Evolutionary conservation across 2,329 filamentous ascomycete species (phyloP), one percentile per base, ranked within the genome.

Genomic region (Chaetomiaceae sp.): DNA sequence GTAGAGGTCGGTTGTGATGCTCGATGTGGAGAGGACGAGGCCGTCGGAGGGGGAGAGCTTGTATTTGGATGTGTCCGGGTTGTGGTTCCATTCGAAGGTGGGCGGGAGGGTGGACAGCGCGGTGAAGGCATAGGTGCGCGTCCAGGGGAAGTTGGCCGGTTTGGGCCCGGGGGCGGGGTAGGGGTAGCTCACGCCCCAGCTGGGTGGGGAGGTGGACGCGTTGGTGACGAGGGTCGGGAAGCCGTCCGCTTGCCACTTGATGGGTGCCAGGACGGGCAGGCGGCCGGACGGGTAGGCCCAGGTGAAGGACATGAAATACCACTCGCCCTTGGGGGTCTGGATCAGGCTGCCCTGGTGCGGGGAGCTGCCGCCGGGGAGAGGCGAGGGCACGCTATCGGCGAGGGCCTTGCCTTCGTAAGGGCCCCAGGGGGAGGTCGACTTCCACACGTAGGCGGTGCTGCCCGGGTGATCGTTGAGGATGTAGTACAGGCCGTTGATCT

Each of bases 301-400:
- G 13, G 46, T 43, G 40, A 49, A 43, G 31, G 46, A 49, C 39
- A 49, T 49, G 30, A 49, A 49, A 17, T 49, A 48, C 46, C 46
- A 48, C n/a, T 42, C 38, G 20, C 46, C 46, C 16, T 19, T 13
- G 10, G 38, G 10, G 20, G 46, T 31, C 8, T 39, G 19, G 27
- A 50, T 20, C 34, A 50, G 35, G 41, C 41, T 50, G 34, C 48
- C 41, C 19, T 50, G 41, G 35, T 50, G 48, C 2, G 48, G 48
- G 4, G 27, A 17, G 21, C 48, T 27, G 27, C 41, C 33, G 25
- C 41, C 34, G 14, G 41, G 41, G 2, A 44, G 14, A 14, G 34
- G 48, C 14, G 19, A 16, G 1, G 35, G 25, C 3, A 45, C 35
- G 12, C 39, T 34, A 27, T 40, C 48, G 20, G 48, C 48, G 4